These are phyloP conservation scores for Grosmannia penicillata DNA, from an alignment of 2,329 filamentous ascomycete genomes.

Conservation along the genomic window DNA sequence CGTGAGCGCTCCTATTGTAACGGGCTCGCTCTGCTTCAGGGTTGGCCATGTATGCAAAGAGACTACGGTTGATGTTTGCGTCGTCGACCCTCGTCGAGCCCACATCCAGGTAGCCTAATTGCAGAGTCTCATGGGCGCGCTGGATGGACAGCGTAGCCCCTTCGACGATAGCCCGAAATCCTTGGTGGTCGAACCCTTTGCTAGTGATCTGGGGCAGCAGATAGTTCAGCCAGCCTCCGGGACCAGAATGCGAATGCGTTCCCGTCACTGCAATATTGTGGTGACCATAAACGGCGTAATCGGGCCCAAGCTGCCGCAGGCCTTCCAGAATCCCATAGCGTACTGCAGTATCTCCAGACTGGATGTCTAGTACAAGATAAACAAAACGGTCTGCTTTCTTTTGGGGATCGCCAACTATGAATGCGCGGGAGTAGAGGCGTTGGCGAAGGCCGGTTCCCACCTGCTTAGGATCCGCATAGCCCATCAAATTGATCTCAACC, in stretches of 20 bases:
- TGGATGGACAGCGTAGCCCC: conserved; percentile 67
- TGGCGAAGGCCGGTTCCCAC: conserved; percentile 74
- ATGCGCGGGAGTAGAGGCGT: conserved; percentile 71
- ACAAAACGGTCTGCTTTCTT: conserved; percentile 58
- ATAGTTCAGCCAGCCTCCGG: conserved; percentile 86
- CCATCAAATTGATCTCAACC: conserved; percentile 81
- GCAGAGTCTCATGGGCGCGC: conserved; percentile 49
- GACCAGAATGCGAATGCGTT: conserved; percentile 81
- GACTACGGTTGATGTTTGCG: conserved; percentile 71
- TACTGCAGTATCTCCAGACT: conserved; percentile 75
- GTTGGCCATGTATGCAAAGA: conserved; percentile 74
- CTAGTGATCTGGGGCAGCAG: conserved; percentile 79
- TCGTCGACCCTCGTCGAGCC: conserved; percentile 46
- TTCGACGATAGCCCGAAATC: conserved; percentile 75
- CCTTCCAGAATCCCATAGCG: conserved; percentile 68
- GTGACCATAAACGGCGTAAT: conserved; percentile 61
- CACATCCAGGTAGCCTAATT: conserved; percentile 49
- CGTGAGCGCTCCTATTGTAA: conserved; percentile 37
- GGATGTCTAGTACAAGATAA: conserved; percentile 76
- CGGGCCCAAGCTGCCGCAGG: conserved; percentile 49
- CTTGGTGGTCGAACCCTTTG: conserved; percentile 71
- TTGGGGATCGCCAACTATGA: conserved; percentile 61
- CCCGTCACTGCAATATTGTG: conserved; percentile 80
- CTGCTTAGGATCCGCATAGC: conserved; percentile 69
- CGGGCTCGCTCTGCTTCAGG: conserved; percentile 54